Base-by-base conservation (phyloP, 179 eudicot genomes). In the Beta lomatogona region DNA sequence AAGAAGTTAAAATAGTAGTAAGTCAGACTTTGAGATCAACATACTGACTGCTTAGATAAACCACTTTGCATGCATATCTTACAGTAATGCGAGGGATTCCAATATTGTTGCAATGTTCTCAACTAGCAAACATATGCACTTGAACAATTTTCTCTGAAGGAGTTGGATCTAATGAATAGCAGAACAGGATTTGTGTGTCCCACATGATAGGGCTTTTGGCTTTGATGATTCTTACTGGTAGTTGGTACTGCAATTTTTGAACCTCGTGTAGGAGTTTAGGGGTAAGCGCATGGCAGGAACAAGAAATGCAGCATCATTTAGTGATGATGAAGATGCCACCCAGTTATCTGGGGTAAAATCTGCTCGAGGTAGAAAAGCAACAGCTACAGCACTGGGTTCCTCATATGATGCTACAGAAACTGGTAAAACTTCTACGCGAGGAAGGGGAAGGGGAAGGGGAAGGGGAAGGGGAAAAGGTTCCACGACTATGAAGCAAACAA, bases 321-420 rank as follows among this genome's bases (percentile, higher is more conserved):
- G 99, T 83, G 99, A 96, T 82, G 95, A 91, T 80, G 99, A 96
- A 67, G 99, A 94, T 55, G 78, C 87, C 52, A 78, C 92, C 78
- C 88, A 80, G 64, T 68, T 90, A 45, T 73, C 90, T 14, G 87
- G 85, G 60, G 81, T 81, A 63, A 94, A 89, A 82, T 18, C 93
- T 76, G 60, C 73, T 83, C 88, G 90, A 85, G 91, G 94, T 68
- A 88, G 82, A 85, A 92, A 90, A 89, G 87, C 84, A 6, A 65
- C 92, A 73, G 81, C 91, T 19, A 63, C 80, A 64, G 82, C 83
- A 71, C 12, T 75, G 55, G 81, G 79, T 48, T 69, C 83, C 28
- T 84, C 84, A 9, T 74, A 52, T 69, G 85, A 86, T 78, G 84
- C 83, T 77, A 70, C 81, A 11, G 88, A 83, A 75, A 74, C 78